phyloP scores from a whole-genome alignment of 108 stramenopile genomes.

The Cylindrotheca closterium region DNA sequence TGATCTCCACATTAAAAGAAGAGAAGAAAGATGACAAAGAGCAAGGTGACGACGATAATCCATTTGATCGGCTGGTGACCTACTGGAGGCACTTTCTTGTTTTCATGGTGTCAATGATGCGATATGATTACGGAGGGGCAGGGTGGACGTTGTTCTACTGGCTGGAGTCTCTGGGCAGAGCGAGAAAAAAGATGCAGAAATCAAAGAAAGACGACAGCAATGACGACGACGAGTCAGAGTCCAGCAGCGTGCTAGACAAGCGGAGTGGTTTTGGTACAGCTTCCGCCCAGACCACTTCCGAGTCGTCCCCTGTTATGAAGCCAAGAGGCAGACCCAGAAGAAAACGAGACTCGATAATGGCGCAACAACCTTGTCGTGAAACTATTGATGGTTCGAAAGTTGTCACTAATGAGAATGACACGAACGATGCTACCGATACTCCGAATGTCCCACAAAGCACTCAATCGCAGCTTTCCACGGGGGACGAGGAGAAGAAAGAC shows the following conservation, averaged over 20 bases:
- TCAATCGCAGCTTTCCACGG: no score
- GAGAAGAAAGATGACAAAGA: slow-evolving; percentile 2
- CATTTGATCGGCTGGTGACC: slow-evolving; percentile 28
- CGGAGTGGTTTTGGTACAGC: not conserved
- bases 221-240: slow-evolving; percentile 32
- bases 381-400: not conserved
- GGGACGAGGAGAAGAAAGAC: slow-evolving; percentile 16
- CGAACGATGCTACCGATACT: slow-evolving; percentile 5
- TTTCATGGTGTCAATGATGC: slow-evolving; percentile 32
- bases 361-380: not conserved
- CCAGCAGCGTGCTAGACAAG: slow-evolving; percentile 1
- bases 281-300: not conserved
- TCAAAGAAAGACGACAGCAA: slow-evolving; percentile 12
- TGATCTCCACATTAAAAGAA: not conserved
- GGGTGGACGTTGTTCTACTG: slow-evolving; percentile 43
- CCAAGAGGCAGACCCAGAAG: slow-evolving; percentile 3
- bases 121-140: slow-evolving; percentile 41
- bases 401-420: not conserved
- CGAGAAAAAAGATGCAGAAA: slow-evolving; percentile 7
- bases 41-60: slow-evolving; percentile 33
- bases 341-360: slow-evolving; percentile 5
- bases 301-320: not conserved
- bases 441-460: no score
- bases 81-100: slow-evolving; percentile 36
- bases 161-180: slow-evolving; percentile 29